These are phyloP conservation scores for Xylariaceae sp. DNA, from an alignment of 2,329 filamentous ascomycete species.

Conservation along the genomic window DNA sequence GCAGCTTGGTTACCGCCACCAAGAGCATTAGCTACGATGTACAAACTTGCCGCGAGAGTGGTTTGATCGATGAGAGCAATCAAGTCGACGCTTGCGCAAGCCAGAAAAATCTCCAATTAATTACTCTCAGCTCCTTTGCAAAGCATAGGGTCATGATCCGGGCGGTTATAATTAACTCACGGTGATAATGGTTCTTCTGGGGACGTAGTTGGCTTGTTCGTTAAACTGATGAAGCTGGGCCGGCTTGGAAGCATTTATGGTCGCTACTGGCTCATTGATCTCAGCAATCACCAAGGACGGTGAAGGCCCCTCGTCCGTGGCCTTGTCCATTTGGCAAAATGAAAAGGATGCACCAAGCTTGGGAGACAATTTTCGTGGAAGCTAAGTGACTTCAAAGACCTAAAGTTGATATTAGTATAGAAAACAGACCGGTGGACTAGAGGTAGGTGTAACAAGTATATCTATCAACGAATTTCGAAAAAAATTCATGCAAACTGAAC, in stretches of 20 bases:
- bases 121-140: constrained; percentile 17
- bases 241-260: neutral
- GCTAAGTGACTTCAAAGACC: neutral
- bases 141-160: too few relatives aligned
- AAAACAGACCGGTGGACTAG: neutral
- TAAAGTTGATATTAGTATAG: neutral
- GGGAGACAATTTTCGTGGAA: neutral
- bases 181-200: constrained; percentile 56
- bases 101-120: constrained; percentile 58
- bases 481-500: too few relatives aligned
- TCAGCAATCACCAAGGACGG: neutral
- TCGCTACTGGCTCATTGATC: neutral
- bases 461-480: too few relatives aligned
- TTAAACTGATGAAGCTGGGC: constrained; percentile 49
- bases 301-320: neutral
- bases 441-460: too few relatives aligned
- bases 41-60: constrained; percentile 59
- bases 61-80: constrained; percentile 64
- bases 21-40: constrained; percentile 58
- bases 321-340: neutral
- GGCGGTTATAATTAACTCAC: constrained; percentile 44
- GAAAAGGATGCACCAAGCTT: neutral
- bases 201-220: constrained; percentile 63
- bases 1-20: constrained; percentile 55
- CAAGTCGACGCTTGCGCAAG: constrained; percentile 61